Conservation (phyloP, 345 rosid species). For the Boechera divaricarpa region DNA sequence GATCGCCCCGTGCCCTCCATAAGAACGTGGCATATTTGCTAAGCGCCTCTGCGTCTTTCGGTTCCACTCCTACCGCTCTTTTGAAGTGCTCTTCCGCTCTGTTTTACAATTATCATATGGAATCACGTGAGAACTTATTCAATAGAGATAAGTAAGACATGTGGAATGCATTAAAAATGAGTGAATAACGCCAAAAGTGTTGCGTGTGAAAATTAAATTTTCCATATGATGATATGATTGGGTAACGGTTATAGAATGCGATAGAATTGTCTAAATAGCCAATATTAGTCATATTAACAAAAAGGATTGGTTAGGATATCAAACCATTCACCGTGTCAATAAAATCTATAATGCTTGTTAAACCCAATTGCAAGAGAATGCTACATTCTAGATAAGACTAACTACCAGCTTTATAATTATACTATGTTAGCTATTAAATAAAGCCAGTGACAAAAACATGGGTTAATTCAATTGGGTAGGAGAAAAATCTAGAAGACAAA, state of each 20-base stretch:
- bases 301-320: background rate
- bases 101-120: slow-evolving; percentile 32
- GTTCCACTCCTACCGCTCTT: slow-evolving; percentile 63
- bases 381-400: slow-evolving; percentile 1
- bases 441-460: slow-evolving; percentile 32
- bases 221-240: slow-evolving; percentile 19
- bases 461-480: slow-evolving; percentile 25
- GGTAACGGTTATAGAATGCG: slow-evolving; percentile 3
- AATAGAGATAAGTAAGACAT: background rate
- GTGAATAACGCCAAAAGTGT: background rate
- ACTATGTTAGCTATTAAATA: background rate
- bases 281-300: background rate
- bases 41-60: slow-evolving; percentile 76
- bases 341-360: slow-evolving; percentile 1
- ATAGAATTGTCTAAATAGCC: background rate
- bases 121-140: slow-evolving; percentile 24
- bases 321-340: background rate
- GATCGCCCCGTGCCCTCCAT: slow-evolving; percentile 76
- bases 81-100: slow-evolving; percentile 92
- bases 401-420: background rate
- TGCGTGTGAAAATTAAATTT: slow-evolving; percentile 23
- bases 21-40: slow-evolving; percentile 85
- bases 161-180: slow-evolving; percentile 18
- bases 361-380: background rate
- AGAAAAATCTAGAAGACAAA: slow-evolving; percentile 21